phyloP scores from a whole-genome alignment of 345 rosid species.

The Erodium maritimum region DNA sequence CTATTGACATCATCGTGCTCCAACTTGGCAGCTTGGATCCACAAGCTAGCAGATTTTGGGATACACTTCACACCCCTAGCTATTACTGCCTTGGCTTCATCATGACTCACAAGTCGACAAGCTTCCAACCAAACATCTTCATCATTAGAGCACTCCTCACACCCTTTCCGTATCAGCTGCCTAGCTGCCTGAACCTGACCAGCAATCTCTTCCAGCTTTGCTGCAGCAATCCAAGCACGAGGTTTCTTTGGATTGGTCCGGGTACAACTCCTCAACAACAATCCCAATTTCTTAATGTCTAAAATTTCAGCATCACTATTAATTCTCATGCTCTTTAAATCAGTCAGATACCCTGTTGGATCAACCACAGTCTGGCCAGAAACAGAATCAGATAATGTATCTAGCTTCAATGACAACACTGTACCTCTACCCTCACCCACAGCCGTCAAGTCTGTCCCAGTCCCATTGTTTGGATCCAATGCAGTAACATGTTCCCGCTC shows the following conservation, averaged over 20 bases:
- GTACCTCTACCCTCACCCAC: conserved; percentile 97
- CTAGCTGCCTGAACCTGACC: conserved; percentile 81
- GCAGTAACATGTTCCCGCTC: conserved; percentile 94
- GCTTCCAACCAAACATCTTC: conserved; percentile 97
- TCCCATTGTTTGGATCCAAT: conserved; percentile 77
- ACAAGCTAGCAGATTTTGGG: conserved; percentile 79
- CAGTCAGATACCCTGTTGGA: conserved; percentile 87
- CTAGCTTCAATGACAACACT: conserved; percentile 76
- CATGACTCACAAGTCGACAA: conserved; percentile 73
- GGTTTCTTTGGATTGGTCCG: conserved; percentile 89
- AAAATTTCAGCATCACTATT: conserved; percentile 94
- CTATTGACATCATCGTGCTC: conserved; percentile 62
- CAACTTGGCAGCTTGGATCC: conserved; percentile 81
- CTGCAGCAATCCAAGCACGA: conserved; percentile 93
- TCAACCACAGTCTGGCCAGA: conserved; percentile 86
- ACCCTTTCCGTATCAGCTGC: conserved; percentile 68
- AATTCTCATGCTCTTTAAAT: conserved; percentile 88
- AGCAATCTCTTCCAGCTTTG: conserved; percentile 93
- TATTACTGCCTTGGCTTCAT: conserved; percentile 82
- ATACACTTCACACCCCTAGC: conserved; percentile 77
- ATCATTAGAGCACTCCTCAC: conserved; percentile 81
- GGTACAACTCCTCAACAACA: conserved; percentile 74
- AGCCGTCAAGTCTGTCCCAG: conserved; percentile 79
- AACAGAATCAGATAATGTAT: conserved; percentile 79
- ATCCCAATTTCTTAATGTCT: conserved; percentile 82